Evolutionary conservation across 2,329 filamentous ascomycete species (phyloP).

Genomic region (Colletotrichum destructivum): DNA sequence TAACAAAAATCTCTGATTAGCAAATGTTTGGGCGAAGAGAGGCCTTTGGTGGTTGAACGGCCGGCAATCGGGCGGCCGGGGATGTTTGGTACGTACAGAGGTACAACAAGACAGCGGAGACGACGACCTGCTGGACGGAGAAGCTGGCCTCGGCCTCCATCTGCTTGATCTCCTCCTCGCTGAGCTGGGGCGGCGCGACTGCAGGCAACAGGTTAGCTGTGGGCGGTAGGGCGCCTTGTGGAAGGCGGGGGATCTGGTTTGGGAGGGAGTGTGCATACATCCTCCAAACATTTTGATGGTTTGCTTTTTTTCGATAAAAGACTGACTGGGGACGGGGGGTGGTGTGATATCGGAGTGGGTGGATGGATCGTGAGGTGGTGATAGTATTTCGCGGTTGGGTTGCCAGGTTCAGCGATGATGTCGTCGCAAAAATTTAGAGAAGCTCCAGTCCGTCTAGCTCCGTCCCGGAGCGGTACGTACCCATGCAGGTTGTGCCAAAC

Average conservation of each 20-base stretch:
- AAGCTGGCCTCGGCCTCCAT: slow-evolving; percentile 78
- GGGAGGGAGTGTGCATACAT: slow-evolving; percentile 59
- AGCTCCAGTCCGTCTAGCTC: slow-evolving; percentile 29
- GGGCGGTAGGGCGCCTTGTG: too few species aligned
- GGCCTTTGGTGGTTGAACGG: neutral
- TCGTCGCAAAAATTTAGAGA: slow-evolving; percentile 43
- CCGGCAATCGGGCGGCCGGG: too few species aligned
- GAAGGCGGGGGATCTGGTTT: too few species aligned
- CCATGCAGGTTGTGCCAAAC: neutral
- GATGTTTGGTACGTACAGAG: slow-evolving; percentile 72
- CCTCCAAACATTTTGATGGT: slow-evolving; percentile 74
- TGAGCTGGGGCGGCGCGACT: slow-evolving; percentile 80
- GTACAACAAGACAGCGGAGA: slow-evolving; percentile 79
- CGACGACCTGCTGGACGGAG: slow-evolving; percentile 77
- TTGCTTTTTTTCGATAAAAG: neutral
- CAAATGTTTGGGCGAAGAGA: neutral
- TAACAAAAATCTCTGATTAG: neutral
- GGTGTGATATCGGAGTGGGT: neutral
- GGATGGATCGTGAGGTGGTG: slow-evolving; percentile 21
- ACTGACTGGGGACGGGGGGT: neutral
- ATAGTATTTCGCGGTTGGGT: neutral
- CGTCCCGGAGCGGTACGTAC: slow-evolving; percentile 24
- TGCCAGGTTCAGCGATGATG: slow-evolving; percentile 37
- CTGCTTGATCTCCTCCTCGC: slow-evolving; percentile 78
- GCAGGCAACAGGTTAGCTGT: slow-evolving; percentile 23